Conservation (phyloP, 2,329 filamentous ascomycete genomes). For the Dactylella cylindrospora region DNA sequence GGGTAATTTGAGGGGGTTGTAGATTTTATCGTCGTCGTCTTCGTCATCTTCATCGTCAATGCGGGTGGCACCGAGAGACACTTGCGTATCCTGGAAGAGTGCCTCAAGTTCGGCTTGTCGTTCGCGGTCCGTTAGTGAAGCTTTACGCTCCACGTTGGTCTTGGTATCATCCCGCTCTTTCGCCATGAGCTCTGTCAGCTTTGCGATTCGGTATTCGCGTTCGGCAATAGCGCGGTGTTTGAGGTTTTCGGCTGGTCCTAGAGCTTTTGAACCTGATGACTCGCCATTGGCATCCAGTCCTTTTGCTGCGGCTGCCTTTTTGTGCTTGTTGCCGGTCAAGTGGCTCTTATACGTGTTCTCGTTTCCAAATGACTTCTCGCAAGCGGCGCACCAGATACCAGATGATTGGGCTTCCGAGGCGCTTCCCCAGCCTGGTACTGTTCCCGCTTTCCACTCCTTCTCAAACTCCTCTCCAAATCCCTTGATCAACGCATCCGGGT, state of each 20-base stretch:
- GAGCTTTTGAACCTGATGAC: constrained; percentile 52
- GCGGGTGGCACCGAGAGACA: constrained; percentile 18
- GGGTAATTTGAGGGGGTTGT: constrained; percentile 94
- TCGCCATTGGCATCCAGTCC: constrained; percentile 45
- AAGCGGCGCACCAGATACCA: constrained; percentile 85
- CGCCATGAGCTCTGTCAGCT: constrained; percentile 77
- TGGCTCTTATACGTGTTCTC: constrained; percentile 92
- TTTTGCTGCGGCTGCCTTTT: constrained; percentile 67
- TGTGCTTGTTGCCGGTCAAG: constrained; percentile 86
- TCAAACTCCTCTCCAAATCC: constrained; percentile 83
- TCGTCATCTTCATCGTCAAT: constrained; percentile 68
- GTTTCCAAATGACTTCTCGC: constrained; percentile 93
- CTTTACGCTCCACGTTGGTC: constrained; percentile 92
- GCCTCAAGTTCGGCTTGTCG: constrained; percentile 84
- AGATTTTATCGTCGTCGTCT: constrained; percentile 82
- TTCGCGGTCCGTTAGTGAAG: constrained; percentile 96
- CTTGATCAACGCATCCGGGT: constrained; percentile 74
- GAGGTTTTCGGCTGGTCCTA: constrained; percentile 55
- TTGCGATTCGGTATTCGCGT: constrained; percentile 79
- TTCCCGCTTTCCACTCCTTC: constrained; percentile 74
- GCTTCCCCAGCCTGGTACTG: constrained; percentile 61
- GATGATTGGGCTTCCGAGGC: constrained; percentile 59
- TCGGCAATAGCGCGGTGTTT: constrained; percentile 91
- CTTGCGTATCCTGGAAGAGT: constrained; percentile 64
- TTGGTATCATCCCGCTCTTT: constrained; percentile 85